Conservation (phyloP, 306 rosid species). For the Cercis canadensis region DNA sequence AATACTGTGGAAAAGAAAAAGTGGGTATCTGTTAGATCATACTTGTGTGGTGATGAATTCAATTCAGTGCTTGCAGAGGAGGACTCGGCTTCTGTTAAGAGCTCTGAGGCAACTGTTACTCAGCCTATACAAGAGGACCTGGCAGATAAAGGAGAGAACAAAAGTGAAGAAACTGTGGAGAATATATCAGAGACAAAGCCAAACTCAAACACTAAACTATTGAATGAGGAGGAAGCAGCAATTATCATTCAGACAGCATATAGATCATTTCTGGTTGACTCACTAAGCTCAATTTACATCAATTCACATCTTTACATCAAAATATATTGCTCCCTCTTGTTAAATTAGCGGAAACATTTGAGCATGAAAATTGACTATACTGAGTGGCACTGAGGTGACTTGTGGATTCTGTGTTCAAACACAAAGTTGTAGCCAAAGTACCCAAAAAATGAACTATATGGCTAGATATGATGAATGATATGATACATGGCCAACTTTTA, state of each 20-base stretch:
- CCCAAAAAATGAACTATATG: too few relatives aligned
- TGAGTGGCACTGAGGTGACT: too few relatives aligned
- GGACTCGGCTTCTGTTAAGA: constrained; percentile 72
- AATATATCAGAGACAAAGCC: constrained; percentile 33
- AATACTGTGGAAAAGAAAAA: constrained; percentile 63
- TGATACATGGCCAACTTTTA: background rate
- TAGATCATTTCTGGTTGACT: constrained; percentile 69
- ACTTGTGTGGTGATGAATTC: constrained; percentile 86
- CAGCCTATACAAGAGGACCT: constrained; percentile 51
- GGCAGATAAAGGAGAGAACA: constrained; percentile 36
- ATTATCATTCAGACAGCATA: constrained; percentile 75
- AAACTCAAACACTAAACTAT: constrained; percentile 31
- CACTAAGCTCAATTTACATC: constrained; percentile 24
- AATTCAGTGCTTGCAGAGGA: constrained; percentile 75
- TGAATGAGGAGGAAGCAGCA: constrained; percentile 74
- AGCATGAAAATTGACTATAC: background rate
- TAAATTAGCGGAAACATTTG: background rate
- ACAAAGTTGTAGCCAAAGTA: too few relatives aligned
- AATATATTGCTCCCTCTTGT: background rate
- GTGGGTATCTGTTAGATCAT: constrained; percentile 82
- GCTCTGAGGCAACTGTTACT: constrained; percentile 63
- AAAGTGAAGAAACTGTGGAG: constrained; percentile 58
- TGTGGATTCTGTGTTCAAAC: too few relatives aligned
- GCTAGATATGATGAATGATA: too few relatives aligned
- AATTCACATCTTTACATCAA: constrained; percentile 8